phyloP scores from a whole-genome alignment of 2,329 filamentous ascomycete species.

The Penicillium hordei region DNA sequence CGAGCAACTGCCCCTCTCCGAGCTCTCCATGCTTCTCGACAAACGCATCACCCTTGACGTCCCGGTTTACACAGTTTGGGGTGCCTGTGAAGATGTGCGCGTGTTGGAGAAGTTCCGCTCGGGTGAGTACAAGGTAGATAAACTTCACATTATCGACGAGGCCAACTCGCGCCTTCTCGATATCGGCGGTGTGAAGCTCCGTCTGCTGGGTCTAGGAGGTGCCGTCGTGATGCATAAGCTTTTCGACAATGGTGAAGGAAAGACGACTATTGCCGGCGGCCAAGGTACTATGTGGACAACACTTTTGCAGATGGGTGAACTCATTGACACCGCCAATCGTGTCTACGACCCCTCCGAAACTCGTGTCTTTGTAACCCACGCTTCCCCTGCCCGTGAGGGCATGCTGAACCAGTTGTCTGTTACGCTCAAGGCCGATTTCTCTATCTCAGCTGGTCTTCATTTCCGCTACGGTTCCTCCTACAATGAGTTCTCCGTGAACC shows the following conservation, averaged over 20 bases:
- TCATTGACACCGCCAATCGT: conserved; percentile 95
- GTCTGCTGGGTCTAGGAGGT: conserved; percentile 87
- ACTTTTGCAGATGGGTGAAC: conserved; percentile 93
- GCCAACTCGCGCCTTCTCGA: conserved; percentile 93
- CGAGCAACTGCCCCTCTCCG: conserved; percentile 83
- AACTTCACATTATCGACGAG: conserved; percentile 98
- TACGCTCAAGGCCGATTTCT: conserved; percentile 96
- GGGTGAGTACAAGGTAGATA: conserved; percentile 95
- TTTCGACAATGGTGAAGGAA: conserved; percentile 96
- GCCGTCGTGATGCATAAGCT: conserved; percentile 99
- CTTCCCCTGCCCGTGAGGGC: conserved; percentile 92
- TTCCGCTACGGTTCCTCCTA: conserved; percentile 99
- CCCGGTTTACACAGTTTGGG: conserved; percentile 98
- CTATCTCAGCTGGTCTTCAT: conserved; percentile 92
- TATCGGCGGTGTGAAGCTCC: conserved; percentile 91
- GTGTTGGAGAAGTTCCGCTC: conserved; percentile 97
- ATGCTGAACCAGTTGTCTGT: conserved; percentile 97
- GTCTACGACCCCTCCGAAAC: conserved; percentile 99
- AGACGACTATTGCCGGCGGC: conserved; percentile 95
- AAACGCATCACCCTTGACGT: conserved; percentile 90
- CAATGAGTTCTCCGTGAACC: conserved; percentile 99
- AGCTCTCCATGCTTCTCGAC: conserved; percentile 83
- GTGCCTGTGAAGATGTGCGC: conserved; percentile 95
- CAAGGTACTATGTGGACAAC: conserved; percentile 99
- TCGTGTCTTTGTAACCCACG: conserved; percentile 93